These are phyloP conservation scores for Phytophthora cajani DNA, from an alignment of 352 stramenopile genomes.

Conservation along the genomic window DNA sequence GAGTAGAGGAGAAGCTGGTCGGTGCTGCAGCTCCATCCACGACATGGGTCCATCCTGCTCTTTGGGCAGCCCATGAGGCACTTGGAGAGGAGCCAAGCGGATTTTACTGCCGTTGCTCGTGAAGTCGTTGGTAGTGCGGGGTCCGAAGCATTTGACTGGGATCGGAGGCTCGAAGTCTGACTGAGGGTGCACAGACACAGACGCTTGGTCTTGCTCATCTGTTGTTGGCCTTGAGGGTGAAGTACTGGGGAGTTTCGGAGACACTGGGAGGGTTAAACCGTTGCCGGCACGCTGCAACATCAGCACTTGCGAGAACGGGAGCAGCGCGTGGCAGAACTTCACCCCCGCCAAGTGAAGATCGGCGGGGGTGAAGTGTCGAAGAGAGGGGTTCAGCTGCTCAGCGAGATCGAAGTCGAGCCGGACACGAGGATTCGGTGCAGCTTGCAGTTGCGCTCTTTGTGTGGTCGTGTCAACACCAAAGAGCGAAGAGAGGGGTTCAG, in stretches of 20 bases:
- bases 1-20: constrained; percentile 8
- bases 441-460: constrained; percentile 20
- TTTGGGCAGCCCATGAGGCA: constrained; percentile 4
- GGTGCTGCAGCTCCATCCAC: constrained; percentile 14
- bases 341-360: constrained; percentile 59
- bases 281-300: constrained; percentile 41
- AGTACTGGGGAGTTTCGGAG: neutral
- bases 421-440: constrained; percentile 7
- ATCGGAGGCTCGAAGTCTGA: constrained; percentile 14
- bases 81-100: constrained; percentile 27
- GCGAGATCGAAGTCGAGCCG: constrained; percentile 24
- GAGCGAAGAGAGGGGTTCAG: constrained; percentile 31
- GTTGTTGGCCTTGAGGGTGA: neutral
- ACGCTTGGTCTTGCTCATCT: neutral
- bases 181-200: neutral
- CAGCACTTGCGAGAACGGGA: constrained; percentile 68
- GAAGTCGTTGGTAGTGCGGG: constrained; percentile 2
- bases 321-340: constrained; percentile 62
- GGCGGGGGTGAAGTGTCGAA: constrained; percentile 56
- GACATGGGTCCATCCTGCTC: constrained; percentile 4
- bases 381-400: constrained; percentile 14
- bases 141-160: constrained; percentile 20
- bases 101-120: constrained; percentile 29
- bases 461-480: constrained; percentile 52
- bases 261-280: neutral